Conservation (phyloP, 2,329 filamentous ascomycete species). For the Sclerotinia minor region DNA sequence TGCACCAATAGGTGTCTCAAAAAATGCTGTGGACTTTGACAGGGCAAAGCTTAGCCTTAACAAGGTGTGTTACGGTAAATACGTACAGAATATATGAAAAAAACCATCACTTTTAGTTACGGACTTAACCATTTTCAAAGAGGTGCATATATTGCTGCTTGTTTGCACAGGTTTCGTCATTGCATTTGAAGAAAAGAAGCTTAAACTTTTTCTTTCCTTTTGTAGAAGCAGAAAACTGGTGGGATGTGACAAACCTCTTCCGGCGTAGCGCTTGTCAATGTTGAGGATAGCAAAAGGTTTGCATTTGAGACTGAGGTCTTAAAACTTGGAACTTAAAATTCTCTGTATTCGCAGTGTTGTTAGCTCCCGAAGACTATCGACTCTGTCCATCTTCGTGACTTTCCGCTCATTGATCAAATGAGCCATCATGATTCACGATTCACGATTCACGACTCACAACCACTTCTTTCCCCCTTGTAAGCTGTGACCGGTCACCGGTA, state of each 20-base stretch:
- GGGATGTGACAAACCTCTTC: background rate
- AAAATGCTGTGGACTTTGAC: conserved; percentile 22
- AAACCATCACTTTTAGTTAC: conserved; percentile 8
- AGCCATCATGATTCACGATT: background rate
- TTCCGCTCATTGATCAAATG: background rate
- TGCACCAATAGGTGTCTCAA: conserved; percentile 22
- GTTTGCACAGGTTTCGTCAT: conserved; percentile 20
- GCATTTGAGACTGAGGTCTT: background rate
- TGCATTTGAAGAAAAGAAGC: conserved; percentile 9
- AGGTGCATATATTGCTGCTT: conserved; percentile 1
- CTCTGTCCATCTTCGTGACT: background rate
- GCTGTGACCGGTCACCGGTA: background rate
- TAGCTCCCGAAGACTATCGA: background rate
- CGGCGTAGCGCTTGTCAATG: background rate
- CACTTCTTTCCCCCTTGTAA: background rate
- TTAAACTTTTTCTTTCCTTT: background rate
- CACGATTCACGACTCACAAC: background rate
- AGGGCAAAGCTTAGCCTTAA: conserved; percentile 20
- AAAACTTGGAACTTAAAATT: background rate
- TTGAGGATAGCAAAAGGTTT: background rate
- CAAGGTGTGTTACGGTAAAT: background rate
- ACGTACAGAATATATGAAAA: background rate
- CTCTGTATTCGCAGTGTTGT: background rate
- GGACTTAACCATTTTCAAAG: conserved; percentile 5
- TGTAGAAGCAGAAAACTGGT: background rate